Conservation (phyloP, 768 basidiomycete species). For the Tephrocybe rancida region DNA sequence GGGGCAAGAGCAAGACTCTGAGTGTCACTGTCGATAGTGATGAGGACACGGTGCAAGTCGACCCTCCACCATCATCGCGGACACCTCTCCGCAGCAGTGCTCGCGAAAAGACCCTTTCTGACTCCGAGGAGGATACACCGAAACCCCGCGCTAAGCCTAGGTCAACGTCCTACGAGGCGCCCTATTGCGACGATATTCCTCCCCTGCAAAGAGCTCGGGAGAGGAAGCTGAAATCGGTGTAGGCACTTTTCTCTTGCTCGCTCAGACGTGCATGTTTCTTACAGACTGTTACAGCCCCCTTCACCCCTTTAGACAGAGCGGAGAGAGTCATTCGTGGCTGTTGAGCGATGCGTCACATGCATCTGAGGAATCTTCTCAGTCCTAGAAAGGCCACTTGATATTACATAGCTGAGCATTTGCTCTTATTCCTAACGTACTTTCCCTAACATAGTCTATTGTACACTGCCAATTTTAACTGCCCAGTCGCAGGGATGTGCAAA, state of each 20-base stretch:
- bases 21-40: neutral
- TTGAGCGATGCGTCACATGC: slow-evolving; percentile 26
- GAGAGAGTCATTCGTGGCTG: slow-evolving; percentile 24
- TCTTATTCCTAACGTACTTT: neutral
- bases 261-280: neutral
- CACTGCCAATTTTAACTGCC: no score
- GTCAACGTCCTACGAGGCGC: neutral
- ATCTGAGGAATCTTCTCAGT: slow-evolving; percentile 6
- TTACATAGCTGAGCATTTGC: neutral
- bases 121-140: slow-evolving; percentile 13
- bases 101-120: neutral
- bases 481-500: no score
- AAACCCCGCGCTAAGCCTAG: slow-evolving; percentile 4
- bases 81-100: neutral
- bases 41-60: neutral
- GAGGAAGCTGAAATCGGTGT: slow-evolving; percentile 4
- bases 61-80: slow-evolving; percentile 2
- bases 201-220: slow-evolving; percentile 8
- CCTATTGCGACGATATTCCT: neutral
- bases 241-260: slow-evolving; percentile 2
- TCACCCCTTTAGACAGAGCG: neutral
- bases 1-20: neutral
- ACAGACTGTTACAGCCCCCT: neutral
- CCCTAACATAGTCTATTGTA: neutral
- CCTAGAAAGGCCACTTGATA: neutral